Evolutionary conservation across 2,329 filamentous ascomycete genomes (phyloP).

Genomic region (Stachybotrys elegans): DNA sequence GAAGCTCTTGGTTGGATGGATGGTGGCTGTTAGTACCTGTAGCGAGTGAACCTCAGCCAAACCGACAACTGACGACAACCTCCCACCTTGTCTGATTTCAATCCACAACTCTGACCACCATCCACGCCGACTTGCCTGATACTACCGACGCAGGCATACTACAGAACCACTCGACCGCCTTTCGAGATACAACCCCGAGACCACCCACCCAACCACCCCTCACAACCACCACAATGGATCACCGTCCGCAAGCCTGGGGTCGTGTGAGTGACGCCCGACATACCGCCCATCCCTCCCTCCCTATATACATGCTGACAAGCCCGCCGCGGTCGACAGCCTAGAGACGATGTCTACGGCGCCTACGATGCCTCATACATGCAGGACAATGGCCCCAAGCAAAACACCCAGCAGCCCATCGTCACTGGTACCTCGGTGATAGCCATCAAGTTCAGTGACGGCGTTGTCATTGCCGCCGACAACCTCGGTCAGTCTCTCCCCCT

Average conservation of each 20-base stretch:
- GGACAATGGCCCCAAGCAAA: conserved; percentile 64
- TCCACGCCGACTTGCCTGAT: too few species aligned
- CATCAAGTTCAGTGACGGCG: conserved; percentile 92
- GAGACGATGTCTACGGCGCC: conserved; percentile 93
- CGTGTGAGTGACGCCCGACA: conserved; percentile 48
- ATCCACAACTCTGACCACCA: too few species aligned
- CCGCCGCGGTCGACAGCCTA: conserved; percentile 57
- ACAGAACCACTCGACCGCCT: too few species aligned
- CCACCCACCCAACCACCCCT: too few species aligned
- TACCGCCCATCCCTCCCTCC: conserved; percentile 9
- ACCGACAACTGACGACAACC: too few species aligned
- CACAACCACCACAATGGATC: too few species aligned
- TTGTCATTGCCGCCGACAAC: conserved; percentile 96
- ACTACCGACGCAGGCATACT: too few species aligned
- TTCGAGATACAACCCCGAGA: too few species aligned
- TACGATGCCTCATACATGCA: conserved; percentile 88
- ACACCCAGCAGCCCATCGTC: conserved; percentile 89
- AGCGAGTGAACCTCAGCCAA: conserved; percentile 8
- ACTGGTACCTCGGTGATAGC: conserved; percentile 94
- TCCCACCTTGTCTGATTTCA: too few species aligned
- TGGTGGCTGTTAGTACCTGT: conserved; percentile 18
- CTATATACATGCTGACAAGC: conserved; percentile 6
- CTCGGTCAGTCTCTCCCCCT: conserved; percentile 55
- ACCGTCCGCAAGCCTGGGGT: conserved; percentile 68
- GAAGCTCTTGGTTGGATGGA: background rate